Evolutionary conservation across 202 grass and related monocot genomes (phyloP).

Genomic region (Tripidium arundinaceum): DNA sequence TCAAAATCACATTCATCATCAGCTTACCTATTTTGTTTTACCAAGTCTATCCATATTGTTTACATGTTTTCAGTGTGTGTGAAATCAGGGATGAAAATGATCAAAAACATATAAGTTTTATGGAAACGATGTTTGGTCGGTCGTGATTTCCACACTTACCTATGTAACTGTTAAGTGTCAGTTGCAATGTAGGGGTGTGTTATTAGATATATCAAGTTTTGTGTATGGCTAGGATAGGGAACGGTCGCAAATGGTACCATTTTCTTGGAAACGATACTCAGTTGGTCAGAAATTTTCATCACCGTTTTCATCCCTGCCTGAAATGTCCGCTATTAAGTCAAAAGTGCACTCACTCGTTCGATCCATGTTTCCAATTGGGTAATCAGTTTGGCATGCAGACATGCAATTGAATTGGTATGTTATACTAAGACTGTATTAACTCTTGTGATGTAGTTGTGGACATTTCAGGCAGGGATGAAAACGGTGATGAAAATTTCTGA

Average conservation of each 20-base stretch:
- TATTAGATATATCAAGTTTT: background rate
- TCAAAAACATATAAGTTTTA: background rate
- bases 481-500: background rate
- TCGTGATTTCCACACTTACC: background rate
- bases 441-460: constrained; percentile 40
- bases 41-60: background rate
- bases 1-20: background rate
- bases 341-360: too few species aligned
- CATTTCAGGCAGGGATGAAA: too few species aligned
- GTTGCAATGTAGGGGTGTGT: background rate
- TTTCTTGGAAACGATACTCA: background rate
- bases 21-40: background rate
- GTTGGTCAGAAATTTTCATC: background rate
- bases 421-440: constrained; percentile 25
- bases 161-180: background rate
- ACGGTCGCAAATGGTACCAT: background rate
- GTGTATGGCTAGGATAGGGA: background rate
- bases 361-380: background rate
- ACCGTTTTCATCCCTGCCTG: background rate
- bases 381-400: background rate
- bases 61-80: background rate
- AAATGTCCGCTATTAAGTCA: constrained; percentile 45
- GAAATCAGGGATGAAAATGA: background rate
- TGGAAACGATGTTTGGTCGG: background rate
- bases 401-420: background rate